phyloP scores from a whole-genome alignment of 768 basidiomycete genomes.

The Infundibulicybe gibba region DNA sequence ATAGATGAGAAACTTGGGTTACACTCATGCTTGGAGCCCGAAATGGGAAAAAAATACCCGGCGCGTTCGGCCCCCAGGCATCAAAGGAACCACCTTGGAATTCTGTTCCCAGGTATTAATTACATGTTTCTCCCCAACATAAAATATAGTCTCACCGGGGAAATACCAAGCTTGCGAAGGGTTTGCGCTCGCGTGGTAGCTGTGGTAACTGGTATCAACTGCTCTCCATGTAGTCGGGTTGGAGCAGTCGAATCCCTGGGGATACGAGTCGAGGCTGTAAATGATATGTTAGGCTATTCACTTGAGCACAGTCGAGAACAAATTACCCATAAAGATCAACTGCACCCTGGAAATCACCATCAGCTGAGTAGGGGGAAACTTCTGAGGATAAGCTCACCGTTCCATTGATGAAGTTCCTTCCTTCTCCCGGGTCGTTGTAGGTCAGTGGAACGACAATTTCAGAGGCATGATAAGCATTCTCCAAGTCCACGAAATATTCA shows the following conservation, averaged over 20 bases:
- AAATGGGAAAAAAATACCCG: conserved; percentile 36
- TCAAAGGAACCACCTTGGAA: conserved; percentile 80
- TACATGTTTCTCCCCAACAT: conserved; percentile 5
- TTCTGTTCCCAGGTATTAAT: conserved; percentile 21
- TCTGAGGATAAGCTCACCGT: conserved; percentile 36
- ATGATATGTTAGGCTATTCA: not conserved
- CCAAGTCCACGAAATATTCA: conserved; percentile 63
- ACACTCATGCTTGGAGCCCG: not conserved
- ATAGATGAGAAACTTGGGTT: not conserved
- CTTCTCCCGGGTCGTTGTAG: conserved; percentile 65
- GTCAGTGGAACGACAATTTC: conserved; percentile 68
- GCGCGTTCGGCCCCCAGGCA: conserved; percentile 75
- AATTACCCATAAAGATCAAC: conserved; percentile 73
- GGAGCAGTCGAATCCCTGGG: conserved; percentile 80
- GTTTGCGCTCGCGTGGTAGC: conserved; percentile 52
- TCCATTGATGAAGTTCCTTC: conserved; percentile 64
- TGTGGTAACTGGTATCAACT: conserved; percentile 59
- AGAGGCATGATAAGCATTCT: conserved; percentile 49
- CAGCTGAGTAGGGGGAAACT: not conserved
- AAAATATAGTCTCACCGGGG: conserved; percentile 40
- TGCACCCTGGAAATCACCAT: conserved; percentile 42
- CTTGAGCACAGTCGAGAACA: not conserved
- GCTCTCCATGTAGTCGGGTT: conserved; percentile 63
- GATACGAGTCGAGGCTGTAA: conserved; percentile 61
- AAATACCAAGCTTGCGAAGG: conserved; percentile 66